A percentile compares a stretch with the other conserved stretches of the same genome.
These are phyloP conservation scores for Parathielavia appendiculata DNA, from an alignment of 495 filamentous ascomycete species.

Conservation along the genomic window DNA sequence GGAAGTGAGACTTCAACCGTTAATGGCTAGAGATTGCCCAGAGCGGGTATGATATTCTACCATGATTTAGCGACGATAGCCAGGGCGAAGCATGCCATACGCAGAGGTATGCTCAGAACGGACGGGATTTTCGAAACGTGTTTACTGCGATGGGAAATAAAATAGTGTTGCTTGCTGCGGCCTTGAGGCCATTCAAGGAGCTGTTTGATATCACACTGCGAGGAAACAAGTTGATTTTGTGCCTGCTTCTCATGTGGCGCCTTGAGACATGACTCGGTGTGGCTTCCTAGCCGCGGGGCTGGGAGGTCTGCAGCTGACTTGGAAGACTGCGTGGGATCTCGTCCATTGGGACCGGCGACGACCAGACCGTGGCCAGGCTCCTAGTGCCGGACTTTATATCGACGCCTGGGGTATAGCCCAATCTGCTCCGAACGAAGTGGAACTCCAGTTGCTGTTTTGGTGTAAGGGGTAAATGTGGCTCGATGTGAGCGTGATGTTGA, in stretches of 20 bases:
- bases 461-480: not conserved
- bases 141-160: too few species aligned
- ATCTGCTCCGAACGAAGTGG: not conserved
- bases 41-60: conserved; percentile 3
- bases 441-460: not conserved
- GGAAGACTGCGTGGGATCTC: conserved; percentile 12
- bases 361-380: not conserved
- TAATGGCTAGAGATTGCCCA: conserved; percentile 54
- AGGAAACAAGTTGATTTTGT: too few species aligned
- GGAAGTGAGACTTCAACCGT: conserved; percentile 74
- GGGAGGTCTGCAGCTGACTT: conserved; percentile 53
- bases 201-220: too few species aligned
- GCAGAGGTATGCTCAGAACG: conserved; percentile 86
- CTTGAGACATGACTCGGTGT: conserved; percentile 86
- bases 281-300: conserved; percentile 70
- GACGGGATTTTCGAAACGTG: too few species aligned
- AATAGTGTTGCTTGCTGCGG: too few species aligned
- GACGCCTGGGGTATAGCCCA: not conserved
- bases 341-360: conserved; percentile 14
- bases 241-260: too few species aligned
- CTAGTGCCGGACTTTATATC: not conserved
- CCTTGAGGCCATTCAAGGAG: too few species aligned
- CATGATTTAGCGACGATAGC: not conserved
- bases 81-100: conserved; percentile 68
- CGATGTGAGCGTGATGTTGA: not conserved